Conservation (phyloP, 768 basidiomycete genomes). For the Cystofilobasidium ferigula region DNA sequence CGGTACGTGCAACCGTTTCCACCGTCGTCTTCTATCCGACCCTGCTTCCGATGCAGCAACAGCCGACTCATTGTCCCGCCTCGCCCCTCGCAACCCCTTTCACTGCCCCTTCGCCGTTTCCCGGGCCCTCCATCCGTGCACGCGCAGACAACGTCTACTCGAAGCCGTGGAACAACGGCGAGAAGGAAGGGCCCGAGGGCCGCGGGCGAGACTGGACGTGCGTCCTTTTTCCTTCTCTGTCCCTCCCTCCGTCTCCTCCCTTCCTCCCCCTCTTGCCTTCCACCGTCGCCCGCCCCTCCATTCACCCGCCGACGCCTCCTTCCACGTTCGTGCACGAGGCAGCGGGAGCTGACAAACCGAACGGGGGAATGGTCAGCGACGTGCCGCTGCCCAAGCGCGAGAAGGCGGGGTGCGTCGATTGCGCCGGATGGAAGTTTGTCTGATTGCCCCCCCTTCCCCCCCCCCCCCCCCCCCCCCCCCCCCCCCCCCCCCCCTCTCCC, state of each 20-base stretch:
- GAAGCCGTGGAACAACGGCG: conserved; percentile 25
- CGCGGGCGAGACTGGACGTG: conserved; percentile 23
- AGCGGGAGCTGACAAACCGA: too few species aligned
- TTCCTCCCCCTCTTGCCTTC: neutral
- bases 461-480: too few species aligned
- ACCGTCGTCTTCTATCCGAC: neutral
- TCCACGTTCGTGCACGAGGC: too few species aligned
- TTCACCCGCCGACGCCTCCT: neutral
- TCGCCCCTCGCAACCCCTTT: neutral
- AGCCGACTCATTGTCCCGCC: neutral
- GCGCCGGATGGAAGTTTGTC: conserved; percentile 20
- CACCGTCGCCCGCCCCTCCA: neutral
- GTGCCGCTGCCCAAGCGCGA: conserved; percentile 7
- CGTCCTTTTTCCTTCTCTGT: neutral
- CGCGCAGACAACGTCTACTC: conserved; percentile 18
- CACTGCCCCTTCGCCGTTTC: neutral
- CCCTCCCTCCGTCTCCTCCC: neutral
- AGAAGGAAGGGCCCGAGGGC: conserved; percentile 17
- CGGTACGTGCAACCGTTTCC: neutral
- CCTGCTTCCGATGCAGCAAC: neutral
- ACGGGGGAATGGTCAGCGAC: neutral
- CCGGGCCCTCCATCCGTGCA: neutral
- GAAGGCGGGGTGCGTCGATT: conserved; percentile 16
- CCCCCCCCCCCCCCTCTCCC: too few species aligned
- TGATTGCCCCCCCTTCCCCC: neutral